Percentiles rank a stretch among this genome's conserved stretches.
Evolutionary conservation across 2,329 filamentous ascomycete species (phyloP).

Genomic region (Ilyonectria robusta): DNA sequence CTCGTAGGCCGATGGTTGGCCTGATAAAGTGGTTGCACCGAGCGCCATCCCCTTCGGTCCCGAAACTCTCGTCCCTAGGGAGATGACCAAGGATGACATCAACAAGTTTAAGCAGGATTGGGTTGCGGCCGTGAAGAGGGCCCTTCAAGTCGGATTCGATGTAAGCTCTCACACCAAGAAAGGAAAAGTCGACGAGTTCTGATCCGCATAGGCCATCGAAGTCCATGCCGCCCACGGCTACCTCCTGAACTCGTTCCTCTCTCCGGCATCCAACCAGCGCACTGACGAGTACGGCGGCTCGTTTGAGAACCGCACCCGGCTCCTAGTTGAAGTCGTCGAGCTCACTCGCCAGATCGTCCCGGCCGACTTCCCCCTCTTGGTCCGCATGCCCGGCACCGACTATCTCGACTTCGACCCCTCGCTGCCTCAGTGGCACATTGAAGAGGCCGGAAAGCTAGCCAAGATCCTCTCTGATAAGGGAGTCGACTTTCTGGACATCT

Average conservation of each 20-base stretch:
- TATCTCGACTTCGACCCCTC: constrained; percentile 75
- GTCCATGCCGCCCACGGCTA: constrained; percentile 64
- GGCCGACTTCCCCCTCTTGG: constrained; percentile 68
- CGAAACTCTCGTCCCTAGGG: constrained; percentile 39
- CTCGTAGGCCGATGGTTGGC: constrained; percentile 43
- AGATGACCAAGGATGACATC: constrained; percentile 44
- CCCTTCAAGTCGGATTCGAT: constrained; percentile 41
- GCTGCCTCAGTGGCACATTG: constrained; percentile 71
- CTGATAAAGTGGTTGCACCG: constrained; percentile 42
- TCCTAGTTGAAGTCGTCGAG: constrained; percentile 49
- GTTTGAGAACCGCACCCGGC: constrained; percentile 60
- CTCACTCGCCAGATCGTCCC: constrained; percentile 38
- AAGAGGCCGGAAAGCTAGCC: constrained; percentile 76
- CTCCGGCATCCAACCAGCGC: constrained; percentile 59
- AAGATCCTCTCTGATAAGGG: constrained; percentile 73
- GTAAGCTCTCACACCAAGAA: constrained; percentile 14
- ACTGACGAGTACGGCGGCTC: constrained; percentile 63
- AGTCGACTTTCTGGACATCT: constrained; percentile 81
- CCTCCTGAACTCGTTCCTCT: constrained; percentile 62
- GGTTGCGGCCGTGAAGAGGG: constrained; percentile 38
- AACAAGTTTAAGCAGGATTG: constrained; percentile 42
- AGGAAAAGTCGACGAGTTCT: neutral
- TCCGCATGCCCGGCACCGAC: constrained; percentile 79
- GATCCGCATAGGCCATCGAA: constrained; percentile 38
- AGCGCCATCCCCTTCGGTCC: constrained; percentile 41